These are phyloP conservation scores for Aspergillus sp. DNA, from an alignment of 2,329 filamentous ascomycete species.

Conservation along the genomic window DNA sequence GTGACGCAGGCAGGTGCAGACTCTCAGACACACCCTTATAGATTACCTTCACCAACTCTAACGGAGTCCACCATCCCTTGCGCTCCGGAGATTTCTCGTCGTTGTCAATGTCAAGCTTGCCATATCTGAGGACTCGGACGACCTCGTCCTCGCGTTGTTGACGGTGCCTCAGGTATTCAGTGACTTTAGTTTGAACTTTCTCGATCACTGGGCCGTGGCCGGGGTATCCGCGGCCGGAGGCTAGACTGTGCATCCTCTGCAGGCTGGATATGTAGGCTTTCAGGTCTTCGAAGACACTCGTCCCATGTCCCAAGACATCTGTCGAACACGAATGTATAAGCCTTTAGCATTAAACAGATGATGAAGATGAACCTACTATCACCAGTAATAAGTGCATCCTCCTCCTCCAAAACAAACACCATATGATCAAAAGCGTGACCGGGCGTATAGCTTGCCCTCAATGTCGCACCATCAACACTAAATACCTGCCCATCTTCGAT, in stretches of 20 bases:
- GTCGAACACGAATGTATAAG: background rate
- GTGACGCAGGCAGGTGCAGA: conserved; percentile 68
- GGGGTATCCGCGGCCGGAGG: conserved; percentile 65
- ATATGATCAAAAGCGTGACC: conserved; percentile 82
- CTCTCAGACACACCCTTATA: conserved; percentile 72
- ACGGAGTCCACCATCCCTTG: conserved; percentile 54
- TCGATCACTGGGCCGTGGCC: conserved; percentile 77
- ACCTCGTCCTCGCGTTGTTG: conserved; percentile 74
- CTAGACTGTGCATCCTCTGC: conserved; percentile 58
- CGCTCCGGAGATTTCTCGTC: conserved; percentile 28
- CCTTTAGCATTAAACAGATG: background rate
- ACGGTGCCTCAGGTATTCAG: conserved; percentile 78
- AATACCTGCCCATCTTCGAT: conserved; percentile 53
- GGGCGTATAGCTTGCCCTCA: conserved; percentile 61
- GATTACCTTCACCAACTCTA: conserved; percentile 82
- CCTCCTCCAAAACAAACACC: conserved; percentile 66
- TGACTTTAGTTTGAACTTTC: conserved; percentile 63
- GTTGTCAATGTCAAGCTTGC: conserved; percentile 26
- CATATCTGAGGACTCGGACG: conserved; percentile 53
- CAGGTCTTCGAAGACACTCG: conserved; percentile 76
- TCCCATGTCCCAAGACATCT: conserved; percentile 77
- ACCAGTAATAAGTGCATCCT: conserved; percentile 79
- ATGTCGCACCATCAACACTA: conserved; percentile 48
- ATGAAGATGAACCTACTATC: conserved; percentile 49
- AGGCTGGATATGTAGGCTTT: conserved; percentile 62